Conservation (phyloP, 805 yeast genomes). For the Spathaspora sp. region DNA sequence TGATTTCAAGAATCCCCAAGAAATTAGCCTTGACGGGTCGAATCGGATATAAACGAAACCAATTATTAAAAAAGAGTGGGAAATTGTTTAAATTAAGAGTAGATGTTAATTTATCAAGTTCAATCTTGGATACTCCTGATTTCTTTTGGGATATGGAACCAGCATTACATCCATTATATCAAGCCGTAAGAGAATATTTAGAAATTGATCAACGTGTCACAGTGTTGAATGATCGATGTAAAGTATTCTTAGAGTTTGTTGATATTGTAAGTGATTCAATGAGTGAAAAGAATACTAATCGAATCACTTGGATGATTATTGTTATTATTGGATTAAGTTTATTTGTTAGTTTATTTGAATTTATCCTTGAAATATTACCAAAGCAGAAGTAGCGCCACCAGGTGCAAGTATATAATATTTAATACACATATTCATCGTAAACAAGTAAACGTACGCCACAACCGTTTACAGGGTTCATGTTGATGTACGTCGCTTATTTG, state of each 20-base stretch:
- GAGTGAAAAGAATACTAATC: conserved; percentile 87
- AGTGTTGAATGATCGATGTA: conserved; percentile 89
- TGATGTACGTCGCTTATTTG: no score
- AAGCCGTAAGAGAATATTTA: conserved; percentile 84
- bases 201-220: conserved; percentile 95
- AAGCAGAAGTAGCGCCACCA: not conserved
- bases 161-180: conserved; percentile 86
- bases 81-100: conserved; percentile 84
- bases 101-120: conserved; percentile 88
- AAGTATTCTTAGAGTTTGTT: conserved; percentile 88
- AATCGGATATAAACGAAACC: conserved; percentile 79
- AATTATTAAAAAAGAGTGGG: conserved; percentile 84
- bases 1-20: conserved; percentile 87
- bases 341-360: conserved; percentile 72
- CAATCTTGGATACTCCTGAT: conserved; percentile 91
- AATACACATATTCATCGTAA: no score
- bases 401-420: no score
- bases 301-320: conserved; percentile 88
- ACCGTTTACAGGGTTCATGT: no score
- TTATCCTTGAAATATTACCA: conserved; percentile 45
- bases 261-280: conserved; percentile 92
- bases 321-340: conserved; percentile 76
- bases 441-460: no score
- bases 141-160: conserved; percentile 96
- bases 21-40: conserved; percentile 87